Evolutionary conservation across 2,329 filamentous ascomycete species (phyloP).

Genomic region (Periglandula ipomoeae): DNA sequence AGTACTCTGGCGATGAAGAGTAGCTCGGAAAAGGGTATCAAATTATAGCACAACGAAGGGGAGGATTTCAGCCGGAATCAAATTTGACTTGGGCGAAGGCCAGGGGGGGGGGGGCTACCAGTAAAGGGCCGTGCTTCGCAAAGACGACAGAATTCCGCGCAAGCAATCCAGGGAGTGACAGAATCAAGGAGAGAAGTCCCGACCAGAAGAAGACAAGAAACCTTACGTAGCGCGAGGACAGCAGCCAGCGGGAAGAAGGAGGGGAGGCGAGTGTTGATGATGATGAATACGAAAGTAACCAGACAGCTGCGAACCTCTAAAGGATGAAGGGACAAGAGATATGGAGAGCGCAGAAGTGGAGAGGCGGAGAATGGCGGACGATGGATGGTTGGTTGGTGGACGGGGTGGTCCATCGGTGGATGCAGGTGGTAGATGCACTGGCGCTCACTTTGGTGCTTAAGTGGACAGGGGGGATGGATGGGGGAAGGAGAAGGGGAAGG

Average conservation of each 20-base stretch:
- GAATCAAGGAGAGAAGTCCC: background rate
- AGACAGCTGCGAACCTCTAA: slow-evolving; percentile 1
- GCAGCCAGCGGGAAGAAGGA: slow-evolving; percentile 2
- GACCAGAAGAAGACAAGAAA: background rate
- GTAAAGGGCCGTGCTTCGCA: slow-evolving; percentile 5
- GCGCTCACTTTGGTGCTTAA: slow-evolving; percentile 1
- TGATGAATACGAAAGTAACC: slow-evolving; percentile 6
- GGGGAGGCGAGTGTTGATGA: slow-evolving; percentile 2
- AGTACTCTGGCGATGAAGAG: background rate
- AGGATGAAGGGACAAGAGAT: slow-evolving; percentile 8
- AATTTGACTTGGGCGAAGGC: slow-evolving; percentile 12
- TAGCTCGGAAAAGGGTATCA: background rate
- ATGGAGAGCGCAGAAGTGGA: slow-evolving; percentile 9
- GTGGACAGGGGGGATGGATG: background rate
- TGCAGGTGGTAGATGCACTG: slow-evolving; percentile 6
- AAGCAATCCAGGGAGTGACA: slow-evolving; percentile 1
- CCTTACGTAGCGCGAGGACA: background rate
- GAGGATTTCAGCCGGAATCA: slow-evolving; percentile 3
- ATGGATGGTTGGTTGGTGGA: slow-evolving; percentile 5
- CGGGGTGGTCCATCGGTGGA: background rate
- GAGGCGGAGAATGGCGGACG: slow-evolving; percentile 5
- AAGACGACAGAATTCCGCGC: background rate
- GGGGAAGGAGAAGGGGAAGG: background rate
- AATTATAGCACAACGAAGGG: slow-evolving; percentile 7
- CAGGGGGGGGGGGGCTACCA: background rate